Conservation (phyloP, 2,329 filamentous ascomycete species). For the Verticillium longisporum region DNA sequence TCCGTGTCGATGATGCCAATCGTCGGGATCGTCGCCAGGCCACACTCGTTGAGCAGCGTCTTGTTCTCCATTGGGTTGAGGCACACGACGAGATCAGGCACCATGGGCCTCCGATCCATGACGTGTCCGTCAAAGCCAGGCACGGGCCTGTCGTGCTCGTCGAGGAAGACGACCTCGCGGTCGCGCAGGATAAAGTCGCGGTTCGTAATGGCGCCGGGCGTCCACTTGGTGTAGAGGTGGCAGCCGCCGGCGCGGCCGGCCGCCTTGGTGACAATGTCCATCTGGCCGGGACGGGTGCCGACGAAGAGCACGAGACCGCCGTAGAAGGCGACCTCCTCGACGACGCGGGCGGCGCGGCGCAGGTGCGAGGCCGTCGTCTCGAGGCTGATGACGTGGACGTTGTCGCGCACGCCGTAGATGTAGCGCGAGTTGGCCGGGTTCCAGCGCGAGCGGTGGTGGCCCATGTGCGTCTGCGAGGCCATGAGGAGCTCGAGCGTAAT, state of each 20-base stretch:
- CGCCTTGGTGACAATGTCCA: slow-evolving; percentile 71
- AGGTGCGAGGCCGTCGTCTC: slow-evolving; percentile 85
- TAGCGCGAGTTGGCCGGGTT: slow-evolving; percentile 91
- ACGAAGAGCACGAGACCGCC: slow-evolving; percentile 88
- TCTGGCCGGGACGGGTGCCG: slow-evolving; percentile 77
- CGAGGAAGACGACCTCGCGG: slow-evolving; percentile 66
- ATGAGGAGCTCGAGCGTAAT: slow-evolving; percentile 87
- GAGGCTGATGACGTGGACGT: slow-evolving; percentile 87
- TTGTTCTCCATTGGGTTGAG: slow-evolving; percentile 92
- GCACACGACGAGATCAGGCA: slow-evolving; percentile 87
- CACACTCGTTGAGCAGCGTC: slow-evolving; percentile 85
- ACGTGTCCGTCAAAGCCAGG: slow-evolving; percentile 60
- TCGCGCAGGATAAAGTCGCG: slow-evolving; percentile 76
- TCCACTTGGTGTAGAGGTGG: slow-evolving; percentile 91
- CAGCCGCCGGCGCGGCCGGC: slow-evolving; percentile 72
- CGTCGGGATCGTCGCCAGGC: slow-evolving; percentile 79
- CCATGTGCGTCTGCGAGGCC: slow-evolving; percentile 81
- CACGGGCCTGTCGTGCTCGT: slow-evolving; percentile 60
- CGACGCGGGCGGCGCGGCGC: slow-evolving; percentile 85
- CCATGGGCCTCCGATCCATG: slow-evolving; percentile 56
- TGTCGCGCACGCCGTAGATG: slow-evolving; percentile 84
- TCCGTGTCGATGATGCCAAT: slow-evolving; percentile 95
- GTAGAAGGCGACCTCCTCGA: slow-evolving; percentile 75
- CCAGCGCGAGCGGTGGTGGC: slow-evolving; percentile 86
- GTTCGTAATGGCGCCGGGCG: slow-evolving; percentile 86